Evolutionary conservation across 2,329 filamentous ascomycete genomes (phyloP).

Genomic region (Penicillium sp.): DNA sequence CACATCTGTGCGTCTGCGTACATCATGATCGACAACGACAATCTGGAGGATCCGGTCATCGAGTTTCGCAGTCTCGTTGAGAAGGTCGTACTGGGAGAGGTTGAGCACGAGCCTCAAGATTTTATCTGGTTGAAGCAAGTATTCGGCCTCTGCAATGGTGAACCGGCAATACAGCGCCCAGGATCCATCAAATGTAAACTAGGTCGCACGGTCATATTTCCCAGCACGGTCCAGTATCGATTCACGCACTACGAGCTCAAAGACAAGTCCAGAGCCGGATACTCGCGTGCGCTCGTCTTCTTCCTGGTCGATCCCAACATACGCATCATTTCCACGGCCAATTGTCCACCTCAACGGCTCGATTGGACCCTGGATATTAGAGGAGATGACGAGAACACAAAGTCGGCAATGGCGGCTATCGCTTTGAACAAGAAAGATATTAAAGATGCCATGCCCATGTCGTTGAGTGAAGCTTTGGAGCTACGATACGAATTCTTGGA

Average conservation of each 20-base stretch:
- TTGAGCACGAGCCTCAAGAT: conserved; percentile 27
- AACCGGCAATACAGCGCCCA: conserved; percentile 20
- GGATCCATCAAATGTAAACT: conserved; percentile 15
- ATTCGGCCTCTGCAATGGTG: conserved; percentile 23
- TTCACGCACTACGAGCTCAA: conserved; percentile 46
- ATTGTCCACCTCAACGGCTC: conserved; percentile 48
- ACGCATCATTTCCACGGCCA: conserved; percentile 49
- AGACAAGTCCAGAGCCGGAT: conserved; percentile 48
- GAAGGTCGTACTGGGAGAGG: conserved; percentile 24
- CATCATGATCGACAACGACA: conserved; percentile 57
- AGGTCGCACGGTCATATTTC: conserved; percentile 23
- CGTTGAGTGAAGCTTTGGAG: conserved; percentile 35
- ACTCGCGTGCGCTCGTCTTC: conserved; percentile 50
- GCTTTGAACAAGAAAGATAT: conserved; percentile 18
- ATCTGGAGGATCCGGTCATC: conserved; percentile 51
- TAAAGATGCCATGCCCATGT: conserved; percentile 27
- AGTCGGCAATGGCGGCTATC: conserved; percentile 13
- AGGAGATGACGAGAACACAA: conserved; percentile 16
- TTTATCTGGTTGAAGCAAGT: conserved; percentile 27
- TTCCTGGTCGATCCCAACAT: conserved; percentile 55
- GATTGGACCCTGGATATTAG: conserved; percentile 38
- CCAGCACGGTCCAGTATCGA: conserved; percentile 46
- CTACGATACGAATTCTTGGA: conserved; percentile 23
- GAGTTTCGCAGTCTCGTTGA: conserved; percentile 45
- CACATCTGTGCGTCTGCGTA: conserved; percentile 58